phyloP scores from a whole-genome alignment of 2,329 filamentous ascomycete genomes.

The Mycogone perniciosa region DNA sequence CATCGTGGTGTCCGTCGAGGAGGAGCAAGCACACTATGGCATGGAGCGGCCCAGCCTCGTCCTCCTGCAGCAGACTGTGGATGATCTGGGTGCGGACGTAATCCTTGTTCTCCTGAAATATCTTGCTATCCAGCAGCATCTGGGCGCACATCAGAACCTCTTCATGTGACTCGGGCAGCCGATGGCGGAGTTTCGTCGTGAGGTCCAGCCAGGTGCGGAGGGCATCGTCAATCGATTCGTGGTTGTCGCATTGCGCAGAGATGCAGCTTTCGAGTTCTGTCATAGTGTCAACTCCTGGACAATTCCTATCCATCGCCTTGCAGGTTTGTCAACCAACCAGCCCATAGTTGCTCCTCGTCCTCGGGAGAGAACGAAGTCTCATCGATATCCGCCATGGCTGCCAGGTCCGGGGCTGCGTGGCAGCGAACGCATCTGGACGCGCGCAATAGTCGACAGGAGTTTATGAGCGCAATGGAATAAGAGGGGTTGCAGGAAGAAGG shows the following conservation, averaged over 20 bases:
- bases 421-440: constrained; percentile 31
- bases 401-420: constrained; percentile 21
- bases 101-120: constrained; percentile 69
- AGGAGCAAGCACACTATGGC: constrained; percentile 78
- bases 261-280: constrained; percentile 45
- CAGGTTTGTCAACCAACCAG: constrained; percentile 47
- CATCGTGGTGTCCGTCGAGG: constrained; percentile 75
- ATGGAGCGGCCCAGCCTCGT: constrained; percentile 73
- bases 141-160: constrained; percentile 76
- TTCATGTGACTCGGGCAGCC: constrained; percentile 68
- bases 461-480: not conserved
- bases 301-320: not conserved
- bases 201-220: constrained; percentile 79
- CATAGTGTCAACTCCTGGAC: constrained; percentile 11
- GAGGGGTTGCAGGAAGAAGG: not conserved
- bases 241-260: constrained; percentile 39
- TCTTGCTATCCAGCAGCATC: constrained; percentile 64
- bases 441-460: not conserved
- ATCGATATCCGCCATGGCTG: constrained; percentile 57
- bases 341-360: constrained; percentile 83
- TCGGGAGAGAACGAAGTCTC: constrained; percentile 57
- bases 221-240: constrained; percentile 70
- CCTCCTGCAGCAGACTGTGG: constrained; percentile 84
- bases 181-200: constrained; percentile 67
- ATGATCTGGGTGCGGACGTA: constrained; percentile 93